Base-by-base conservation (phyloP, 1,284 basidiomycete species). In the Caloboletus inedulis region DNA sequence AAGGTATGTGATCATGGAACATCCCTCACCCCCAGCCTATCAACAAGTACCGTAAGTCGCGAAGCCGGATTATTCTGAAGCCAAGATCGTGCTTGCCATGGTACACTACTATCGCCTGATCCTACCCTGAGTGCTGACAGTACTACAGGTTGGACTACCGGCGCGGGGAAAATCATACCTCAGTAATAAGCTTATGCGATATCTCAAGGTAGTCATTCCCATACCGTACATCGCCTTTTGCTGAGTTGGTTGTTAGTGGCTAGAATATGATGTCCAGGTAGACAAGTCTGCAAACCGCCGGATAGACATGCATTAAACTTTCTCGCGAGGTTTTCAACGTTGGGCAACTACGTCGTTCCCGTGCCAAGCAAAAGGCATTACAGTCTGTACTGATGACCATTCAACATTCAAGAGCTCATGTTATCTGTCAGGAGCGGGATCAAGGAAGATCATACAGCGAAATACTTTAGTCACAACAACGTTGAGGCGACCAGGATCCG, bases 1-100 rank as follows among this genome's bases (percentile, higher is more conserved):
- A 91, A 77, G 89, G 89, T 86, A 57, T 25, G 65, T 52, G 31
- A 48, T 68, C 51, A 43, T 23, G 12, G 16, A 50, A 34, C 21
- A 40, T 49, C 34, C 33, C 12, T 49, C 43, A 21, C 18, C 1
- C 13, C 43, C 35, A 37, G 7, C 13, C 14, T n/a, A 30, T 42
- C 43, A 23, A 49, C 29, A 29, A 34, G 9, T 12, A 31, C 39
- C 39, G 14, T 36, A 25, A 91, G 94, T 96, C 39, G 89, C 91
- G 49, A 97, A 96, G 72, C 96, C 97, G 4, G 97, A 99, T 68
- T 98, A 98, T 63, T 96, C 93, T 4, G 94, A 98, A 65, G 92
- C 92, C 43, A 99, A 99, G 80, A 98, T 99, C 61, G 94, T 99
- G 8, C 84, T 99, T 6, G 96, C 96, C 4, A 98, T 98, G 93